phyloP scores from a whole-genome alignment of 2,329 filamentous ascomycete genomes.

The Cercospora canescens region DNA sequence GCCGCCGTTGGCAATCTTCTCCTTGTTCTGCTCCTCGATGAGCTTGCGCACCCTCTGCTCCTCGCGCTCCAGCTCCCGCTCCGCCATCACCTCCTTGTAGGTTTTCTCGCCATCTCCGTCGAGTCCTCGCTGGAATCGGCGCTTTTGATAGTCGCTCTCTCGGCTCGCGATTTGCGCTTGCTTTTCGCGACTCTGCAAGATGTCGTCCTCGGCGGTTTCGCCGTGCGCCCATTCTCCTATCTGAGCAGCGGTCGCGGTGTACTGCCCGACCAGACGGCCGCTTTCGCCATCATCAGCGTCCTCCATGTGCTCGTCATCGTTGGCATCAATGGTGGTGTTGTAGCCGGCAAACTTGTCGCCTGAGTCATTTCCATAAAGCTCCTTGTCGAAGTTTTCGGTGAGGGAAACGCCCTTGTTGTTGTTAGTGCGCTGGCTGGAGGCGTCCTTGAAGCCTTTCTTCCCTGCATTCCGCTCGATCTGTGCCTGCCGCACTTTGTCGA shows the following conservation, averaged over 20 bases:
- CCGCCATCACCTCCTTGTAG: slow-evolving; percentile 88
- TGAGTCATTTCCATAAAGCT: slow-evolving; percentile 75
- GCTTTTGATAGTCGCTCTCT: slow-evolving; percentile 97
- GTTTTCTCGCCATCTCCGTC: slow-evolving; percentile 71
- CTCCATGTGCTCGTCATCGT: slow-evolving; percentile 74
- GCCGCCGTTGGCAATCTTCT: slow-evolving; percentile 68
- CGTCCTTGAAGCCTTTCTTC: slow-evolving; percentile 82
- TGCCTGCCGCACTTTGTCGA: slow-evolving; percentile 82
- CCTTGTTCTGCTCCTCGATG: slow-evolving; percentile 74
- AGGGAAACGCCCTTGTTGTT: slow-evolving; percentile 86
- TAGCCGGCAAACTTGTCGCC: slow-evolving; percentile 85
- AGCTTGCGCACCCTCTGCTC: slow-evolving; percentile 81
- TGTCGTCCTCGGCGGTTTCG: slow-evolving; percentile 89
- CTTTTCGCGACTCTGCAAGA: slow-evolving; percentile 81
- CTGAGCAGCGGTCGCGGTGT: slow-evolving; percentile 87
- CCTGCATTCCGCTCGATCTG: slow-evolving; percentile 87
- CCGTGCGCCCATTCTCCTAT: slow-evolving; percentile 92
- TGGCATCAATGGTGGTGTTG: slow-evolving; percentile 80
- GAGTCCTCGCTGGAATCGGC: slow-evolving; percentile 82
- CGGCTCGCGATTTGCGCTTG: slow-evolving; percentile 87
- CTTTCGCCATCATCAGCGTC: slow-evolving; percentile 66
- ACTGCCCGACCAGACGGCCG: slow-evolving; percentile 80
- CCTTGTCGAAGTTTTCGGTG: slow-evolving; percentile 83
- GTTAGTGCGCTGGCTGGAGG: slow-evolving; percentile 74
- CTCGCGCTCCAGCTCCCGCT: slow-evolving; percentile 87